Evolutionary conservation across 106 monocot genomes (phyloP).

Genomic region (Platanthera zijinensis): DNA sequence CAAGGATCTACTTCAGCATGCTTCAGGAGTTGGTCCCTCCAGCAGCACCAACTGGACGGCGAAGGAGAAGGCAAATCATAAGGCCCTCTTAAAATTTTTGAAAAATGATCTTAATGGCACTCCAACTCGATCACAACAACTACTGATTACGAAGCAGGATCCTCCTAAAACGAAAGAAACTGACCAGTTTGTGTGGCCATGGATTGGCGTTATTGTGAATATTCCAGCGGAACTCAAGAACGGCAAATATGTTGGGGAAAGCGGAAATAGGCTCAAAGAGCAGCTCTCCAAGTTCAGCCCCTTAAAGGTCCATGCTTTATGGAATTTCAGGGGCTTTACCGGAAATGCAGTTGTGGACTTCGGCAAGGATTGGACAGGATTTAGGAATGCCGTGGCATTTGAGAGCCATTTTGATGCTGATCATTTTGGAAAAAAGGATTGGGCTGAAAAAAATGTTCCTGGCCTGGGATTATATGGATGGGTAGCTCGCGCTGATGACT

Average conservation of each 20-base stretch:
- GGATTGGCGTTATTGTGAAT: conserved; percentile 77
- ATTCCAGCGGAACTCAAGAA: conserved; percentile 38
- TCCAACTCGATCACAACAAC: conserved; percentile 8
- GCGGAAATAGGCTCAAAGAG: conserved; percentile 33
- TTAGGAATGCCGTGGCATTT: conserved; percentile 59
- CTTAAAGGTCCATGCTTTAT: conserved; percentile 38
- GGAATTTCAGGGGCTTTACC: conserved; percentile 45
- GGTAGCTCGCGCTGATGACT: conserved; percentile 63
- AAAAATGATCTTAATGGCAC: conserved; percentile 22
- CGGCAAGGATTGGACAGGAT: conserved; percentile 65
- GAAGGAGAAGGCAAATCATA: conserved; percentile 49
- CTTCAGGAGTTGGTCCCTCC: conserved; percentile 32
- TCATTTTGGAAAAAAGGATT: conserved; percentile 31
- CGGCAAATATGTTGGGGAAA: conserved; percentile 34
- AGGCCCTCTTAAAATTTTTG: conserved; percentile 46
- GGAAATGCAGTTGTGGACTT: conserved; percentile 66
- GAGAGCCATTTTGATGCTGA: conserved; percentile 43
- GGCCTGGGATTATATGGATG: conserved; percentile 47
- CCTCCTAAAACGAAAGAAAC: conserved; percentile 17
- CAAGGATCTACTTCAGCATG: conserved; percentile 62
- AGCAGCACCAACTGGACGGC: conserved; percentile 18
- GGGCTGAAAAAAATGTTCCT: conserved; percentile 18
- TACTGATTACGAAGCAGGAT: conserved; percentile 3
- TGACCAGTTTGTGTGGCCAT: conserved; percentile 70
- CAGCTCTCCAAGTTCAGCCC: conserved; percentile 46